Percentiles rank a stretch among this genome's conserved stretches.
phyloP scores from a whole-genome alignment of 208 protist species.

The Wallacemonas sp. region DNA sequence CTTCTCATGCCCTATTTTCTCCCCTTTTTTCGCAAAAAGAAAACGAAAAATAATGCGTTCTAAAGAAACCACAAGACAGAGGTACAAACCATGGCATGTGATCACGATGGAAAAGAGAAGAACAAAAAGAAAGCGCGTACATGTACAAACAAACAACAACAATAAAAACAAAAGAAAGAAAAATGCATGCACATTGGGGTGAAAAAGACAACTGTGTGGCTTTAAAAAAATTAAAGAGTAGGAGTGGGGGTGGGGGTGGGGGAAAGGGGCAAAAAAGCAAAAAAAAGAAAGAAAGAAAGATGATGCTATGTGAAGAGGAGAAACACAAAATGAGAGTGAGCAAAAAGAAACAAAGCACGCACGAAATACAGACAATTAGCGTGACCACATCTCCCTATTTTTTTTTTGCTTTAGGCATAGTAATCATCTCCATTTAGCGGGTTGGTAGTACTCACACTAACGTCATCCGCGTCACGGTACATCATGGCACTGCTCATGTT shows the following conservation, averaged over 20 bases:
- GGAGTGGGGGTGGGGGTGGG: slow-evolving; percentile 7
- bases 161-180: slow-evolving; percentile 8
- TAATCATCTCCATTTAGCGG: slow-evolving; percentile 8
- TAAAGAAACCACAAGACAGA: too few species aligned
- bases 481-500: slow-evolving; percentile 7
- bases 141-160: slow-evolving; percentile 3
- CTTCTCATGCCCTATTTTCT: too few species aligned
- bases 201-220: too few species aligned
- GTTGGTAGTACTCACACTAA: neutral
- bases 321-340: slow-evolving; percentile 1
- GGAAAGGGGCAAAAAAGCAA: neutral
- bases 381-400: too few species aligned
- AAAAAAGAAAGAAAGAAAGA: slow-evolving; percentile 1
- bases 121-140: slow-evolving; percentile 14
- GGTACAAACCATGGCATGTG: too few species aligned
- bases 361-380: too few species aligned
- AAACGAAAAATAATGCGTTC: too few species aligned
- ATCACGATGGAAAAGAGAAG: too few species aligned
- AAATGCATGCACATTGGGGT: neutral
- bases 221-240: neutral
- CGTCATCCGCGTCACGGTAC: neutral
- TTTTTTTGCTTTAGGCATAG: too few species aligned
- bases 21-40: too few species aligned
- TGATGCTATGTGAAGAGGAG: neutral
- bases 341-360: neutral